Evolutionary conservation across 495 filamentous ascomycete genomes (phyloP), one percentile per base, ranked within the genome.

Genomic region (Astrothelium subdiscretum): DNA sequence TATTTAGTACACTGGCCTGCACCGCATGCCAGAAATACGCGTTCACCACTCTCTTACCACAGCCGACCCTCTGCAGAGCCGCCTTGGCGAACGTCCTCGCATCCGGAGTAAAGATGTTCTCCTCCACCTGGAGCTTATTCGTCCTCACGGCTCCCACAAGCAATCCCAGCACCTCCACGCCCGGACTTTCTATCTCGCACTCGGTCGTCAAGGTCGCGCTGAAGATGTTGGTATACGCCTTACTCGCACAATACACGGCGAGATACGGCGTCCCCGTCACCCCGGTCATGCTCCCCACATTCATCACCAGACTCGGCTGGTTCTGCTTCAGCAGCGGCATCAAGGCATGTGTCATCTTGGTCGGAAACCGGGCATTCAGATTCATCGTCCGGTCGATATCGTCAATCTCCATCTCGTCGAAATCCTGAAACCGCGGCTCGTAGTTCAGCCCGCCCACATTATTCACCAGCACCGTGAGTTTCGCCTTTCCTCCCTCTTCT

Each of bases 401-500:
- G 0, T 67, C 65, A 26, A 57, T 65, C 0, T 62, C 66, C 2
- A 63, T 61, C 0, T 67, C 63, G 13, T 65, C 62, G 12, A 79
- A 57, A 0, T 64, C 51, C 10, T 67, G 63, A 35, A 66, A 69
- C 18, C 59, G 60, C 3, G 68, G 57, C 12, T 20, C 51, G 18
- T 61, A 12, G 12, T 52, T 35, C 26, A 67, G 68, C 22, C 75
- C 74, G 22, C 78, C 79, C 0, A 81, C 77, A 67, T 82, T 82
- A 64, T 82, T 81, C 48, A 82, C 68, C 38, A 82, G 69, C 0
- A 81, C 69, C 2, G 69, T 75, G 32, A 81, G 62, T n/a, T n/a
- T n/a, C n/a, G n/a, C n/a, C n/a, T n/a, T n/a, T n/a, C n/a, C n/a
- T n/a, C n/a, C n/a, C n/a, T n/a, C n/a, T n/a, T n/a, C n/a, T n/a